Conservation (phyloP, 2,329 filamentous ascomycete genomes). For the Pyricularia sp. region DNA sequence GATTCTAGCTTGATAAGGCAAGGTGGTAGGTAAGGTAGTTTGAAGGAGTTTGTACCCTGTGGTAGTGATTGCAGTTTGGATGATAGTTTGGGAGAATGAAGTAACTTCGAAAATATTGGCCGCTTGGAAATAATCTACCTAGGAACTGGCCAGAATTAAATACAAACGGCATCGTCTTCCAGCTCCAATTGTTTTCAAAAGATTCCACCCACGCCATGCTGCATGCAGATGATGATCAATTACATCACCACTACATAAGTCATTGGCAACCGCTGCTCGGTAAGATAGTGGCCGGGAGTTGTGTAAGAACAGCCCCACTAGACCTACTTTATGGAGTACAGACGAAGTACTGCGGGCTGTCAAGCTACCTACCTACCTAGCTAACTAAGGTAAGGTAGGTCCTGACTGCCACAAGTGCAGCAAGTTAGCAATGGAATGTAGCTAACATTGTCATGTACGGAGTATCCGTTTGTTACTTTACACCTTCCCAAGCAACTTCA, state of each 20-base stretch:
- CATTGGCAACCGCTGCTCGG: neutral
- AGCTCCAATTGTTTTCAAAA: neutral
- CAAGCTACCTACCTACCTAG: neutral
- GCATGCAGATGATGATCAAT: neutral
- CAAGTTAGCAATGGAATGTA: neutral
- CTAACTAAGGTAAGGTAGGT: neutral
- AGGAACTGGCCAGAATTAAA: neutral
- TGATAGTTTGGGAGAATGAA: neutral
- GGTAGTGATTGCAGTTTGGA: neutral
- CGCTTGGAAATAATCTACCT: neutral
- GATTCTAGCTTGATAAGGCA: constrained; percentile 8
- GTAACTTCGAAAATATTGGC: neutral
- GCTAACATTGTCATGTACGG: neutral
- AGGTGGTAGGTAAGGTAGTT: neutral
- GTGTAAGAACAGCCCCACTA: neutral
- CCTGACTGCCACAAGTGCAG: neutral
- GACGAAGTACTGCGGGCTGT: neutral
- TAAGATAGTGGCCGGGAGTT: neutral
- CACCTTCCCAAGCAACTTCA: neutral
- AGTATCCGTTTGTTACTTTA: neutral
- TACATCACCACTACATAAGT: constrained; percentile 1
- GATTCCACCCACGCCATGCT: neutral
- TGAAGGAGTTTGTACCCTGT: neutral
- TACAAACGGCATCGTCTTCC: neutral
- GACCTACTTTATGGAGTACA: neutral